Conservation (phyloP, 1,139 yeast species). For the Zhuliangozyma blackwelliae region DNA sequence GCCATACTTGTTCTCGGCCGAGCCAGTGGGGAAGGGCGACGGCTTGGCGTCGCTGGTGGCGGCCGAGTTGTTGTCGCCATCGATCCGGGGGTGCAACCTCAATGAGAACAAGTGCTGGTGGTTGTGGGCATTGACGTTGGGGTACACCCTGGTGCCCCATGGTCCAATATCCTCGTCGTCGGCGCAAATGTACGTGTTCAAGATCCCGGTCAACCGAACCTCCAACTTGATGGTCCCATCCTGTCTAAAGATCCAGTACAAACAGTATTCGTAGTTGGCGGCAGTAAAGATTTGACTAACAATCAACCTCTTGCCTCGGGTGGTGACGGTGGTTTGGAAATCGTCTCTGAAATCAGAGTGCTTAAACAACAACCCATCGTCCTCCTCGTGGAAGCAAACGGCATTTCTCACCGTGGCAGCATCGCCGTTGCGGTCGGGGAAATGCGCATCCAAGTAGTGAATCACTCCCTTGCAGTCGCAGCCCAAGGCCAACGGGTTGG, state of each 20-base stretch:
- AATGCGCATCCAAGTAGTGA: slow-evolving; percentile 74
- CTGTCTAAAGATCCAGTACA: slow-evolving; percentile 79
- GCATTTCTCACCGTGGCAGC: slow-evolving; percentile 72
- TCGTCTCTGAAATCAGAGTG: slow-evolving; percentile 83
- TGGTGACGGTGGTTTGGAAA: slow-evolving; percentile 68
- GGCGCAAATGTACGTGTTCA: slow-evolving; percentile 62
- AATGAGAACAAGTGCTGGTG: slow-evolving; percentile 83
- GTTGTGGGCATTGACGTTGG: slow-evolving; percentile 78
- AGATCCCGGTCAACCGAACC: slow-evolving; percentile 74
- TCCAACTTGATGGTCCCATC: slow-evolving; percentile 81
- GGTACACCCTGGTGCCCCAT: slow-evolving; percentile 79
- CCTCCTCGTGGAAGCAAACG: slow-evolving; percentile 81
- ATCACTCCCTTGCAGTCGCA: slow-evolving; percentile 85
- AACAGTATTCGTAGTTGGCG: slow-evolving; percentile 79
- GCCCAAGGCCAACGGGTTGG: slow-evolving; percentile 72
- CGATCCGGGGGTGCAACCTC: slow-evolving; percentile 75
- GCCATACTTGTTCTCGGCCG: slow-evolving; percentile 67
- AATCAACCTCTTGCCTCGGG: slow-evolving; percentile 71
- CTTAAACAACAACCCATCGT: slow-evolving; percentile 72
- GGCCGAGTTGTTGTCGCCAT: slow-evolving; percentile 74
- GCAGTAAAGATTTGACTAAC: slow-evolving; percentile 81
- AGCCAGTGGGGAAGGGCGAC: slow-evolving; percentile 58
- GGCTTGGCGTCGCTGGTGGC: slow-evolving; percentile 63
- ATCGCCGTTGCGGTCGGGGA: slow-evolving; percentile 61
- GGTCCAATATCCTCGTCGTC: slow-evolving; percentile 65